Conservation (phyloP, 2,329 filamentous ascomycete species). For the Macrophomina tecta region DNA sequence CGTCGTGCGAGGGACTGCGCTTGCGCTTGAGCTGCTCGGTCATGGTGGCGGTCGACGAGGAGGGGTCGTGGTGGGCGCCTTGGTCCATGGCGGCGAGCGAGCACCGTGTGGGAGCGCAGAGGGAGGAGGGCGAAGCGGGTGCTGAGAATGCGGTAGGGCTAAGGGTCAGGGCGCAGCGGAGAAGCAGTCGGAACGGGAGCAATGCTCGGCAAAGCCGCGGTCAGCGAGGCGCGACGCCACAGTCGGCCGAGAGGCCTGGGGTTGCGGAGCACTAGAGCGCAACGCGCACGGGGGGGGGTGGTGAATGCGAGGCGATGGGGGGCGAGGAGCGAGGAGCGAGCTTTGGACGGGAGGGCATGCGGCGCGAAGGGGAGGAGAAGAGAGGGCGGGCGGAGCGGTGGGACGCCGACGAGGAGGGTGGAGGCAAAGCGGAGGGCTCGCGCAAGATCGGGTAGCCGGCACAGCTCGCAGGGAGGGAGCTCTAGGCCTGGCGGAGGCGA, state of each 20-base stretch:
- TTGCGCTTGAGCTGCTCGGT: slow-evolving; percentile 54
- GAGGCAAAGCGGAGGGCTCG: slow-evolving; percentile 24
- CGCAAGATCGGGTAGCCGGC: slow-evolving; percentile 20
- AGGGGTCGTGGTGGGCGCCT: slow-evolving; percentile 18
- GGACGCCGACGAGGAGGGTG: slow-evolving; percentile 26
- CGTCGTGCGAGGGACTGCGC: slow-evolving; percentile 50
- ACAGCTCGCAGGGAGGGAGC: slow-evolving; percentile 19
- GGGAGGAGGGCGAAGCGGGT: slow-evolving; percentile 1
- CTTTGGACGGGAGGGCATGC: slow-evolving; percentile 13
- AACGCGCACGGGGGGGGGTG: slow-evolving; percentile 15
- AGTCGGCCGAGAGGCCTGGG: slow-evolving; percentile 28
- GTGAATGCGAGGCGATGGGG: background rate
- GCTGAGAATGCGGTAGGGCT: slow-evolving; percentile 20
- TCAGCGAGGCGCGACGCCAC: slow-evolving; percentile 16
- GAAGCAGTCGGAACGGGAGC: slow-evolving; percentile 23
- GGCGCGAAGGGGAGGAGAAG: slow-evolving; percentile 25
- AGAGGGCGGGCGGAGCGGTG: slow-evolving; percentile 29
- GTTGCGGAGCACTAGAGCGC: slow-evolving; percentile 20
- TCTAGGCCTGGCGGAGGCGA: slow-evolving; percentile 15
- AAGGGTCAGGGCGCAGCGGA: slow-evolving; percentile 22
- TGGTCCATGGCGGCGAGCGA: slow-evolving; percentile 21
- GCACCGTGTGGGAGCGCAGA: background rate
- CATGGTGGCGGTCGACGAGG: slow-evolving; percentile 24
- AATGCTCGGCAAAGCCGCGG: slow-evolving; percentile 18
- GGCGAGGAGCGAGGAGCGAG: background rate